These are phyloP conservation scores for Alnus rubra DNA, from an alignment of 306 rosid species.

Conservation along the genomic window DNA sequence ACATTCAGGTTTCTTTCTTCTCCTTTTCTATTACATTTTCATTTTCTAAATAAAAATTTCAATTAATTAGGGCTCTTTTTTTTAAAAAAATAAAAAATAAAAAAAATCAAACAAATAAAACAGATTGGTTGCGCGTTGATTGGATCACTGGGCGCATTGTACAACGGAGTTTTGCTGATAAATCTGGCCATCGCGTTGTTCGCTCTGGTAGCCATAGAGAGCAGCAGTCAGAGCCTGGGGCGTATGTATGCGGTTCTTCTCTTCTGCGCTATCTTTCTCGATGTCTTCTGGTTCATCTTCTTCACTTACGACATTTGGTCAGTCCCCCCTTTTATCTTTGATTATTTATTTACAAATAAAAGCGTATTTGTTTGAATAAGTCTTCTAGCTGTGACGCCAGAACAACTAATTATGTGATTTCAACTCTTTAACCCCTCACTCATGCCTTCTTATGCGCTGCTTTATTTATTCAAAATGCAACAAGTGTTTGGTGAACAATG, in stretches of 20 bases:
- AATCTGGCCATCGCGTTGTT: conserved; percentile 79
- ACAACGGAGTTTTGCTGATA: conserved; percentile 75
- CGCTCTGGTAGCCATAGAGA: conserved; percentile 93
- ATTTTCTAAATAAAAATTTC: background rate
- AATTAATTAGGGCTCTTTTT: background rate
- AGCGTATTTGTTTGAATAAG: background rate
- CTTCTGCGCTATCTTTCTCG: conserved; percentile 67
- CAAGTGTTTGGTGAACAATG: background rate
- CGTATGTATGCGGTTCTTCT: conserved; percentile 95
- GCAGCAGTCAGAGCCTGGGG: conserved; percentile 94
- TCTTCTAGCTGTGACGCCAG: background rate
- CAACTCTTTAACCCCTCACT: too few species aligned
- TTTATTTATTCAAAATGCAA: background rate
- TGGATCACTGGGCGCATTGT: conserved; percentile 92
- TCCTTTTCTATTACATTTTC: background rate
- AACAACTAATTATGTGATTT: background rate
- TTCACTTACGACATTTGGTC: conserved; percentile 75
- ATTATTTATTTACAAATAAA: background rate
- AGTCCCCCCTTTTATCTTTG: conserved; percentile 10
- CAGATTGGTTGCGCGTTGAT: conserved; percentile 87
- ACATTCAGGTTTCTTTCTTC: conserved; percentile 62
- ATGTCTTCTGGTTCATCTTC: conserved; percentile 80
- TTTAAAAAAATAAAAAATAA: background rate
- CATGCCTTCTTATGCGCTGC: background rate
- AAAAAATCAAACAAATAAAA: background rate